Evolutionary conservation across 2,329 filamentous ascomycete genomes (phyloP).

Genomic region (Aspergillaceae sp.): DNA sequence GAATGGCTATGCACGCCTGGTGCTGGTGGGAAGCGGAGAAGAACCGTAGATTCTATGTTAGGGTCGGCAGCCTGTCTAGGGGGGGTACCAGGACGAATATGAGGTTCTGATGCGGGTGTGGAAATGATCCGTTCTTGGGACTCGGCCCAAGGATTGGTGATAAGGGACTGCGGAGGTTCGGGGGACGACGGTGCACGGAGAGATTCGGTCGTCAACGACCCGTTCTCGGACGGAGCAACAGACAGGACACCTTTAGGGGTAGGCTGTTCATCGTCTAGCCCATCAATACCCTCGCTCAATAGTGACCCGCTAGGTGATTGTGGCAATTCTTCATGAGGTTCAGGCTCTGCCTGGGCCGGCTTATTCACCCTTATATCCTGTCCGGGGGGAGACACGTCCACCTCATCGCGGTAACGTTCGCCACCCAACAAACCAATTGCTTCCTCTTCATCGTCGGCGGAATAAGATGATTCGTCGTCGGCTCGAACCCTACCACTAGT

Average conservation of each 20-base stretch:
- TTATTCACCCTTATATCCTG: slow-evolving; percentile 13
- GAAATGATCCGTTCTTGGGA: slow-evolving; percentile 9
- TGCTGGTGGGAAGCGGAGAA: slow-evolving; percentile 32
- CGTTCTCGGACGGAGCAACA: slow-evolving; percentile 22
- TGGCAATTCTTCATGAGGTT: slow-evolving; percentile 9
- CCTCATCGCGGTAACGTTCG: slow-evolving; percentile 28
- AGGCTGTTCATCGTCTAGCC: slow-evolving; percentile 23
- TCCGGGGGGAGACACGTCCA: slow-evolving; percentile 22
- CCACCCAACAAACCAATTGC: slow-evolving; percentile 33
- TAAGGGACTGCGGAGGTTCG: slow-evolving; percentile 26
- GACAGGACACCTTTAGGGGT: slow-evolving; percentile 28
- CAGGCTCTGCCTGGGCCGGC: slow-evolving; percentile 6
- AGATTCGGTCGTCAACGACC: slow-evolving; percentile 26
- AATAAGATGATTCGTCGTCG: slow-evolving; percentile 55
- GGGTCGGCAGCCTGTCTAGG: slow-evolving; percentile 10
- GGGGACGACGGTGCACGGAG: slow-evolving; percentile 20
- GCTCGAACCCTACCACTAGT: slow-evolving; percentile 65
- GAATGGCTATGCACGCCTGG: slow-evolving; percentile 23
- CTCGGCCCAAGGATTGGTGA: slow-evolving; percentile 34
- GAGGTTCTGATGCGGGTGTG: slow-evolving; percentile 16
- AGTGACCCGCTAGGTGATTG: slow-evolving; percentile 28
- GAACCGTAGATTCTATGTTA: slow-evolving; percentile 23
- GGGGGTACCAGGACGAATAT: slow-evolving; percentile 21
- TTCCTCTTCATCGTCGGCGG: slow-evolving; percentile 56
- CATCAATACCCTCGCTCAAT: slow-evolving; percentile 23